Evolutionary conservation across 495 filamentous ascomycete species (phyloP), one percentile per base, ranked within the genome.

Genomic region (Neurospora sublineolata): DNA sequence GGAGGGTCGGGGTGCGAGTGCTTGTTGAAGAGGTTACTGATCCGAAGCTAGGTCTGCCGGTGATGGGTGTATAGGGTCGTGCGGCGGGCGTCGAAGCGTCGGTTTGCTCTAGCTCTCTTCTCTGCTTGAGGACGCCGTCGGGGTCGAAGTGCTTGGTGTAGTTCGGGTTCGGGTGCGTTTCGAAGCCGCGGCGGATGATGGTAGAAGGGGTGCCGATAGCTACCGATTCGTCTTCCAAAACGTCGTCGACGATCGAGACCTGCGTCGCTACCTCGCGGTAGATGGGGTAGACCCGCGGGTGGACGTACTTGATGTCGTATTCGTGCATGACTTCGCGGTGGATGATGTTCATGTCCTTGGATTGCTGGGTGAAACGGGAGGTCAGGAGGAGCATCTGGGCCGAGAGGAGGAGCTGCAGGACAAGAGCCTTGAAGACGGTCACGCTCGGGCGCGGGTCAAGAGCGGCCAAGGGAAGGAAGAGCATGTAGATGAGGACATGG

Each of bases 241-340:
- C 80, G 37, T 83, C 75, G 27, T 83, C 80, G 67, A 78, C 80
- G 69, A 82, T 76, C 0, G 86, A 84, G 52, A 89, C 87, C 76
- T 97, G 94, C 0, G 89, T 93, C 11, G 87, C 91, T 7, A 95
- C 94, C 77, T 98, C 93, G 73, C 95, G 88, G 76, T 92, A 90
- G 20, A 91, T 85, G 11, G 88, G 89, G 72, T 94, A 91, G 10
- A 96, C 87, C n/a, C 89, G 85, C 11, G 96, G 95, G 78, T 96
- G 93, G 3, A 99, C 95, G 73, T 88, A 97, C 84, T 98, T 98
- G 67, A 88, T 91, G 80, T 99, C 93, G 80, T 99, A 99, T 82
- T 99, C 95, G 77, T 93, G 89, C 82, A 97, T 82, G 8, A 99
- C 94, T 79, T 97, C 93, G 73, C 91, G 94, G 69, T 95, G 91